A percentile compares a stretch with the other conserved stretches of the same genome.
These are phyloP conservation scores for Fomitopsis palustris DNA, from an alignment of 1,284 basidiomycete genomes.

Conservation along the genomic window DNA sequence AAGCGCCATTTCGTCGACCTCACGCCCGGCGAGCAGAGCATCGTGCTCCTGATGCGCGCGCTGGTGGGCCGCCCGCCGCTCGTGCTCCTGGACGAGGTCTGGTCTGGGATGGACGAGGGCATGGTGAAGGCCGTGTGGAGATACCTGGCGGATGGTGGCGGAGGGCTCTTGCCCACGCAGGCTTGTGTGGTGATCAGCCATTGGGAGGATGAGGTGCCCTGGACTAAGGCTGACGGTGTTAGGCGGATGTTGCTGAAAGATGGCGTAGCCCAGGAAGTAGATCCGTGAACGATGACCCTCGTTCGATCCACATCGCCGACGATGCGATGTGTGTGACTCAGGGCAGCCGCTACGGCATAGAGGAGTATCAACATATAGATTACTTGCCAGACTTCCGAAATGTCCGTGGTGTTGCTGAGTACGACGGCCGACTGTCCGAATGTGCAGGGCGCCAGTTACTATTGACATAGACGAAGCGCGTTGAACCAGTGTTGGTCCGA, in stretches of 20 bases:
- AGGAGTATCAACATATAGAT: too few relatives aligned
- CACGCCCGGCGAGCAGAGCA: constrained; percentile 69
- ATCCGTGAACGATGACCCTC: not conserved
- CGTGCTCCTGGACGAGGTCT: constrained; percentile 86
- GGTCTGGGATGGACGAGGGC: constrained; percentile 83
- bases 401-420: too few relatives aligned
- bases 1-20: constrained; percentile 54
- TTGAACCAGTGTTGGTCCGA: too few relatives aligned
- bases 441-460: too few relatives aligned
- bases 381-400: too few relatives aligned
- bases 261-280: constrained; percentile 30
- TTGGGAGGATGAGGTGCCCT: constrained; percentile 87
- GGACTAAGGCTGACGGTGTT: constrained; percentile 52
- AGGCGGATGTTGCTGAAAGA: constrained; percentile 34
- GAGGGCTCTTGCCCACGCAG: constrained; percentile 50
- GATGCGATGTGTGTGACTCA: too few relatives aligned
- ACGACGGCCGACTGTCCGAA: too few relatives aligned
- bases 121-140: constrained; percentile 64
- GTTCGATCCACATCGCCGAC: too few relatives aligned
- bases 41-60: constrained; percentile 82
- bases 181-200: constrained; percentile 84
- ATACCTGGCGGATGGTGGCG: constrained; percentile 59
- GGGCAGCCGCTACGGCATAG: too few relatives aligned
- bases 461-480: too few relatives aligned
- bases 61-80: constrained; percentile 69